Base-by-base conservation (phyloP, 805 yeast genomes). In the Ogataea pini region DNA sequence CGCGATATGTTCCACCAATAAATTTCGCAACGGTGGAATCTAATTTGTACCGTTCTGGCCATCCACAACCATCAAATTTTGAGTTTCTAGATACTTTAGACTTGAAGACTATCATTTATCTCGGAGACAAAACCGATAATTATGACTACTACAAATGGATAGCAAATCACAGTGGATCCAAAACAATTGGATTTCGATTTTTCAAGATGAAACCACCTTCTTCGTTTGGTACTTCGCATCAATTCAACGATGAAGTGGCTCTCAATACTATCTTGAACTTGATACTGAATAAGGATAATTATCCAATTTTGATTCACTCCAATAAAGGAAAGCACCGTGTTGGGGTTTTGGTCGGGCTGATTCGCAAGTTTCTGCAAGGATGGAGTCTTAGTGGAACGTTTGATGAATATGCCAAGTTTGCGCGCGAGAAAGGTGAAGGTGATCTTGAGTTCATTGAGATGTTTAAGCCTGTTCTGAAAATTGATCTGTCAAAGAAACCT, bases 301-400 rank as follows among this genome's bases (percentile, higher is more conserved):
- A 86, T 63, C 99, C 99, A 1, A 81, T 92, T 10, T 72, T 92
- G 48, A 79, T 92, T 10, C 98, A 94, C 65, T 89, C 97, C 3
- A 89, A 94, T 67, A 92, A 92, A 70, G 99, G 99, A n/a, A 94
- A 94, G 65, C 99, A 92, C 64, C 70, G 99, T 36, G 91, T 89
- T 2, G 98, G 98, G 0, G 91, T 94, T 1, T 72, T 91, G 36
- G 95, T 91, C n/a, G 99, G 97, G 0, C 75, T 89, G 25, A 83
- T 92, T 77, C 71, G 99, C 42, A 89, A 89, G 62, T 65, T 86
- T 44, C 70, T 90, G 39, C 97, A 90, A 67, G 95, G 95, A 1
- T 92, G 99, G 99, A 82, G 94, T 49, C 75, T 89, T 59, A 84
- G 96, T 44, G 96, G 97, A 1, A 85, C 89, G 5, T 94, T 89